These are phyloP conservation scores for Microcyclospora tardicrescens DNA, from an alignment of 2,329 filamentous ascomycete genomes.

Conservation along the genomic window DNA sequence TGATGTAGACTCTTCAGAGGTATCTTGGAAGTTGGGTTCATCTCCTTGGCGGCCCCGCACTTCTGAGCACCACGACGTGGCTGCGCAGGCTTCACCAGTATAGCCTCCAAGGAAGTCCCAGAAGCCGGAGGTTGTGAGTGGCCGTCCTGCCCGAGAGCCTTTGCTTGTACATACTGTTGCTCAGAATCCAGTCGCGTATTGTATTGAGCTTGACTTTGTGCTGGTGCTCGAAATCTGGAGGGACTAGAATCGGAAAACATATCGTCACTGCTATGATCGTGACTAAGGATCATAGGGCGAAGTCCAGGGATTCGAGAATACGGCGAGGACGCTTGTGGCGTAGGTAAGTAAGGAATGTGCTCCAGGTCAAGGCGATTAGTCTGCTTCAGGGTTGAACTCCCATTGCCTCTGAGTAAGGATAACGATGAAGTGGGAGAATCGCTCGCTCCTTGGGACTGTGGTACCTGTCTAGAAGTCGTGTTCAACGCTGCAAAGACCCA, in stretches of 20 bases:
- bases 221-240: too few species aligned
- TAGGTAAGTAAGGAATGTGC: slow-evolving; percentile 9
- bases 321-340: slow-evolving; percentile 22
- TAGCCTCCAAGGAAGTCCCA: slow-evolving; percentile 15
- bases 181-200: background rate
- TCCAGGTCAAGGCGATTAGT: too few species aligned
- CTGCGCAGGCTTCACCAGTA: slow-evolving; percentile 9
- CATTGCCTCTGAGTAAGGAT: too few species aligned
- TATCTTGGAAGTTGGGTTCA: slow-evolving; percentile 21
- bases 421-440: too few species aligned
- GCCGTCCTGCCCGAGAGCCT: slow-evolving; percentile 6
- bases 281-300: too few species aligned
- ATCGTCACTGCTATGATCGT: too few species aligned
- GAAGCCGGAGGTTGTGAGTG: slow-evolving; percentile 5
- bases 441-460: too few species aligned
- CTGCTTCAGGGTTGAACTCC: too few species aligned
- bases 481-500: slow-evolving; percentile 40
- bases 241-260: too few species aligned
- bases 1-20: slow-evolving; percentile 11
- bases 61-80: slow-evolving; percentile 10
- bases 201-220: background rate
- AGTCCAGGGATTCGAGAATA: slow-evolving; percentile 1
- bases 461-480: slow-evolving; percentile 3
- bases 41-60: slow-evolving; percentile 1
- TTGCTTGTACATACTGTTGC: background rate